phyloP scores from a whole-genome alignment of 768 basidiomycete genomes.

The Inosperma sp. region DNA sequence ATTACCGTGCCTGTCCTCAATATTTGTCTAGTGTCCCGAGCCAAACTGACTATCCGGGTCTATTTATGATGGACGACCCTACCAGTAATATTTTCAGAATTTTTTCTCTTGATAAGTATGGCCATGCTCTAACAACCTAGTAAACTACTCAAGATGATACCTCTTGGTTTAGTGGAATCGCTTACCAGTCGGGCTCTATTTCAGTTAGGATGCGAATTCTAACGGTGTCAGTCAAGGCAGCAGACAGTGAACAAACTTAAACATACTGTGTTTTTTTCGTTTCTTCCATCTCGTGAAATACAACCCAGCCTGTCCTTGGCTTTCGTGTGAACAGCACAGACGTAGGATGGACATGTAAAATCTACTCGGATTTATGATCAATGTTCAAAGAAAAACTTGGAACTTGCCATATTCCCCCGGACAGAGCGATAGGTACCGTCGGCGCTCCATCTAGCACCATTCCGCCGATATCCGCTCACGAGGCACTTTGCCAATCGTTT shows the following conservation, averaged over 20 bases:
- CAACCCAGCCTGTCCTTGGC: slow-evolving; percentile 86
- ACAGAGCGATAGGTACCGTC: slow-evolving; percentile 94
- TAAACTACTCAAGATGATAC: background rate
- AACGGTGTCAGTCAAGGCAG: slow-evolving; percentile 13
- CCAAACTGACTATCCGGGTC: too few relatives aligned
- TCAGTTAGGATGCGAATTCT: slow-evolving; percentile 93
- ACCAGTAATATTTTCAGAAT: background rate
- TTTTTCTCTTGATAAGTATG: slow-evolving; percentile 21
- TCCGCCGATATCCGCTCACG: slow-evolving; percentile 90
- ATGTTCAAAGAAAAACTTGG: background rate
- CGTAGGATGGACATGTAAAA: slow-evolving; percentile 86
- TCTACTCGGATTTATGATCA: slow-evolving; percentile 37
- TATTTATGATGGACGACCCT: too few relatives aligned
- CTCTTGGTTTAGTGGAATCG: background rate
- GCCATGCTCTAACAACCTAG: slow-evolving; percentile 24
- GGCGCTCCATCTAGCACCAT: slow-evolving; percentile 84
- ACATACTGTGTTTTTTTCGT: slow-evolving; percentile 90
- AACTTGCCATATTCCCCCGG: slow-evolving; percentile 72
- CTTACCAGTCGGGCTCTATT: slow-evolving; percentile 90
- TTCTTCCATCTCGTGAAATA: slow-evolving; percentile 95
- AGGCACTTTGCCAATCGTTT: slow-evolving; percentile 81
- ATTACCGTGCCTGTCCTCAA: too few relatives aligned
- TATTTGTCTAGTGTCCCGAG: too few relatives aligned
- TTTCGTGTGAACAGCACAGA: slow-evolving; percentile 93
- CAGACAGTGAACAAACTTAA: background rate